Percentiles rank a stretch among this genome's conserved stretches.
These are phyloP conservation scores for Trichodelitschia bisporula DNA, from an alignment of 495 filamentous ascomycete genomes.

Conservation along the genomic window DNA sequence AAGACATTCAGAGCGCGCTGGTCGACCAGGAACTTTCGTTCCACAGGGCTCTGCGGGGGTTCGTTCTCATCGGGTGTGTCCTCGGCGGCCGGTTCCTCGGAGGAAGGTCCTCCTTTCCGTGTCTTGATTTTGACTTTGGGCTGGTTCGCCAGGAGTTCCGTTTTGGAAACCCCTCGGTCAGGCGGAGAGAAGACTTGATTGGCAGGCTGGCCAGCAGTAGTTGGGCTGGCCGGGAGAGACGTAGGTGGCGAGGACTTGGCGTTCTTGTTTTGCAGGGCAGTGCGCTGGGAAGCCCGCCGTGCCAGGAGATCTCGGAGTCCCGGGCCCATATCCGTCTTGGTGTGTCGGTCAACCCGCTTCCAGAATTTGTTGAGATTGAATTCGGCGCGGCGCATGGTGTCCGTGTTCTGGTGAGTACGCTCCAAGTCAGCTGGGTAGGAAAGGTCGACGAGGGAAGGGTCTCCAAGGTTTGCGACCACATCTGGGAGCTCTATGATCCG, in stretches of 20 bases:
- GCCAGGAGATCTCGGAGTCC: slow-evolving; percentile 9
- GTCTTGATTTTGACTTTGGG: slow-evolving; percentile 21
- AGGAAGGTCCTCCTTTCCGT: slow-evolving; percentile 2
- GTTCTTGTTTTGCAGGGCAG: slow-evolving; percentile 17
- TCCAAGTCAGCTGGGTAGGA: slow-evolving; percentile 27
- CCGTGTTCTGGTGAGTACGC: slow-evolving; percentile 19
- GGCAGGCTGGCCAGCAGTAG: too few relatives aligned
- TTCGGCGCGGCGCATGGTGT: slow-evolving; percentile 22
- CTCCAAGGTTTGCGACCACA: too few relatives aligned
- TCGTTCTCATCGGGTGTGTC: too few relatives aligned
- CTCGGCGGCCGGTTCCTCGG: slow-evolving; percentile 1
- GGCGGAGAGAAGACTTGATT: not conserved
- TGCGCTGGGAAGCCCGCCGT: slow-evolving; percentile 19
- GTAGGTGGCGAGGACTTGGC: not conserved
- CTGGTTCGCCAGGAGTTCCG: too few relatives aligned
- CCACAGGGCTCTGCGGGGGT: slow-evolving; percentile 5
- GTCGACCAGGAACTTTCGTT: slow-evolving; percentile 18
- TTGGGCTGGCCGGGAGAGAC: too few relatives aligned
- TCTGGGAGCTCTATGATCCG: too few relatives aligned
- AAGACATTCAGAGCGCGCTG: slow-evolving; percentile 23
- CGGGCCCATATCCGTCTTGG: not conserved
- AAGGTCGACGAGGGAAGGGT: too few relatives aligned
- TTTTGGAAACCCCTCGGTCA: too few relatives aligned
- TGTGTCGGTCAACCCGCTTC: slow-evolving; percentile 8
- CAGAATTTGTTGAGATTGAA: slow-evolving; percentile 25